phyloP scores from a whole-genome alignment of 306 rosid genomes.

The Ormosia emarginata region DNA sequence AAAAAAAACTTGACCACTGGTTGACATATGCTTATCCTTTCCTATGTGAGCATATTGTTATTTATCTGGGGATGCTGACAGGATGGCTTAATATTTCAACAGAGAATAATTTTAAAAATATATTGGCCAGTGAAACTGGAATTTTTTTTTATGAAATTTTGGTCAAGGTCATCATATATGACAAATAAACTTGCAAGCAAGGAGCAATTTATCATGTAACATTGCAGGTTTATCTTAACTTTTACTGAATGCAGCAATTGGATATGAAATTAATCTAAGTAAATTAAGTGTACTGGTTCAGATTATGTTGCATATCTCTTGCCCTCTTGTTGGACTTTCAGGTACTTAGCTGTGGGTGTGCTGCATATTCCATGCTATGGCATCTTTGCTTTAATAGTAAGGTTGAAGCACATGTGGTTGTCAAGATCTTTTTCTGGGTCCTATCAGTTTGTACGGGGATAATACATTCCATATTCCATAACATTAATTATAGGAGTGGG shows the following conservation, averaged over 20 bases:
- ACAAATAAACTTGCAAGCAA: slow-evolving; percentile 1
- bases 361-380: slow-evolving; percentile 76
- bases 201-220: background rate
- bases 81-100: background rate
- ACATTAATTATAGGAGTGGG: background rate
- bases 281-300: background rate
- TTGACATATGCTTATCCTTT: background rate
- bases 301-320: background rate
- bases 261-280: slow-evolving; percentile 2
- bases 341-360: slow-evolving; percentile 78
- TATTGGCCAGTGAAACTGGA: background rate
- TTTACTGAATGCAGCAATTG: background rate
- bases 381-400: slow-evolving; percentile 49
- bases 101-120: background rate
- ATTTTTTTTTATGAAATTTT: background rate
- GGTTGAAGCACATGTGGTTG: slow-evolving; percentile 48
- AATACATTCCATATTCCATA: slow-evolving; percentile 12
- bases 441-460: slow-evolving; percentile 39
- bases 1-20: background rate
- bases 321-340: slow-evolving; percentile 22
- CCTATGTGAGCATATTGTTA: background rate
- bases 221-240: slow-evolving; percentile 1
- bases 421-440: slow-evolving; percentile 55
- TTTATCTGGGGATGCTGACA: background rate
- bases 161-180: slow-evolving; percentile 7